Conservation (phyloP, 306 rosid species). For the Ammopiptanthus mongolicus region DNA sequence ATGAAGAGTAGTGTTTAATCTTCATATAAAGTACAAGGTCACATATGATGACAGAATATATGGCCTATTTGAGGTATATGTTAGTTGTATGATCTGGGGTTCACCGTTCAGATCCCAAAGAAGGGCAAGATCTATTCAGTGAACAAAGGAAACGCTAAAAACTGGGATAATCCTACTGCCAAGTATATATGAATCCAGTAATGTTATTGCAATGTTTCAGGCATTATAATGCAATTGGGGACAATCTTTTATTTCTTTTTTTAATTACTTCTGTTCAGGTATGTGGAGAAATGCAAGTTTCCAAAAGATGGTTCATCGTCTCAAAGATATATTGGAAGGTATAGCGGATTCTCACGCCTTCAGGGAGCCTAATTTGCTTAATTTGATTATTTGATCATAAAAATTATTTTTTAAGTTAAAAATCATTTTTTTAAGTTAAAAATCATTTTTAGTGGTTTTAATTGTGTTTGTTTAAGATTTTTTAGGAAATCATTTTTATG, state of each 20-base stretch:
- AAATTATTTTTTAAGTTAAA: too few species aligned
- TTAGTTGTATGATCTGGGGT: neutral
- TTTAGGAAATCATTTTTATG: too few species aligned
- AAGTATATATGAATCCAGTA: conserved; percentile 36
- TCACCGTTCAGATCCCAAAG: conserved; percentile 55
- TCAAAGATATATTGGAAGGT: conserved; percentile 82
- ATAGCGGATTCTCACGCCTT: neutral
- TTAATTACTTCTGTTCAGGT: conserved; percentile 28
- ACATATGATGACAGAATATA: neutral
- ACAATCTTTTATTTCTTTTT: neutral
- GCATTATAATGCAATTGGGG: neutral
- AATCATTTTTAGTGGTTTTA: too few species aligned
- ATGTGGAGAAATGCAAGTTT: conserved; percentile 74
- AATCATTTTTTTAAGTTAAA: too few species aligned
- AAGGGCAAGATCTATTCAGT: conserved; percentile 84
- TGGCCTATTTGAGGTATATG: neutral
- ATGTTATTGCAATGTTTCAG: neutral
- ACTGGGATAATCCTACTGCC: conserved; percentile 75
- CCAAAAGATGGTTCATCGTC: conserved; percentile 75
- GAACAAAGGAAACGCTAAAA: conserved; percentile 86
- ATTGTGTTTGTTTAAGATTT: too few species aligned
- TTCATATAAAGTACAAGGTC: neutral
- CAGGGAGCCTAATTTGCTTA: neutral
- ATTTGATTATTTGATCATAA: too few species aligned
- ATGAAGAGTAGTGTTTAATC: neutral